phyloP scores from a whole-genome alignment of 2,329 filamentous ascomycete species.

The Madurella fahalii region DNA sequence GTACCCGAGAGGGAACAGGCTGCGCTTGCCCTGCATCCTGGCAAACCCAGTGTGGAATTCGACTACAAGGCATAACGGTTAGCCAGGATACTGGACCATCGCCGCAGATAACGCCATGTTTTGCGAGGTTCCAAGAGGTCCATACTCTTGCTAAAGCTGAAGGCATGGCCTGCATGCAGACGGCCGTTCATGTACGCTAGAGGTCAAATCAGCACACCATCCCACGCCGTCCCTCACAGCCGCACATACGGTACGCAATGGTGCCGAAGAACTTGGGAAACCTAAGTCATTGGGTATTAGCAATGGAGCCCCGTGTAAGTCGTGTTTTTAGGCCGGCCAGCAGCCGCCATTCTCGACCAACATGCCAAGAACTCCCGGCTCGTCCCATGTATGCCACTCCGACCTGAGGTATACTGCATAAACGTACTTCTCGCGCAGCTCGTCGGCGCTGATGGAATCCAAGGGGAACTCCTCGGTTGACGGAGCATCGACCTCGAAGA shows the following conservation, averaged over 20 bases:
- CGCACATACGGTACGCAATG: slow-evolving; percentile 42
- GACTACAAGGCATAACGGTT: slow-evolving; percentile 34
- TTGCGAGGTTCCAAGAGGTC: not conserved
- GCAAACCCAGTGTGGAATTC: slow-evolving; percentile 87
- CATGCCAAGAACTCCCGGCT: not conserved
- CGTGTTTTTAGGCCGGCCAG: not conserved
- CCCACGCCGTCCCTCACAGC: slow-evolving; percentile 1
- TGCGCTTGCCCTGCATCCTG: slow-evolving; percentile 83
- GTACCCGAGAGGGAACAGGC: slow-evolving; percentile 87
- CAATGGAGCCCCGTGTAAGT: not conserved
- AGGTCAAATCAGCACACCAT: slow-evolving; percentile 30
- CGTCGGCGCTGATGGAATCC: slow-evolving; percentile 65
- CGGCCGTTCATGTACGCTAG: slow-evolving; percentile 81
- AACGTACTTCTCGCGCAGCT: slow-evolving; percentile 63
- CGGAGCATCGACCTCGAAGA: slow-evolving; percentile 87
- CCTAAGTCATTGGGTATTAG: slow-evolving; percentile 14
- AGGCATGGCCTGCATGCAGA: slow-evolving; percentile 86
- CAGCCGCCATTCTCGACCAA: not conserved
- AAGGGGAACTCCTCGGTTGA: slow-evolving; percentile 72
- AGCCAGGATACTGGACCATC: not conserved
- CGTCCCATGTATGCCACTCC: not conserved
- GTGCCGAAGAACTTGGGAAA: slow-evolving; percentile 86
- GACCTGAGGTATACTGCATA: not conserved
- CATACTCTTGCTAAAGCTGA: slow-evolving; percentile 73
- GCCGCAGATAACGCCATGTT: not conserved